Evolutionary conservation across 1,139 yeast species (phyloP), one percentile per base, ranked within the genome.

Genomic region (Pichia norvegensis): DNA sequence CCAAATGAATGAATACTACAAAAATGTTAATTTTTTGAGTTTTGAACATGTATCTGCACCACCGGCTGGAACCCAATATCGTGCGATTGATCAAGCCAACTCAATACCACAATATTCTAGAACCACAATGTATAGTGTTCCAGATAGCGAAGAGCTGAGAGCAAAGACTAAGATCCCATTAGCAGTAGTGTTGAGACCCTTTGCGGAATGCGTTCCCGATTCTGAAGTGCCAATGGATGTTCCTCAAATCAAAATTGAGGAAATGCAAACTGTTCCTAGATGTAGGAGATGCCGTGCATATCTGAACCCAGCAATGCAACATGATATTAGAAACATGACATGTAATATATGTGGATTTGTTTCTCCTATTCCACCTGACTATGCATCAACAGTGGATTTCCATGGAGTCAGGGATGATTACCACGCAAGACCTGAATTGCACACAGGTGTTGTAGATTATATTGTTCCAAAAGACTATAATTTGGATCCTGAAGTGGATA

Each of bases 231-330:
- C 68, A 48, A 75, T 70, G 8, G 72, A 76, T 0, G 75, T 88
- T 3, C 95, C 95, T 0, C 73, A 73, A 7, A 81, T 82, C 6
- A 92, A 85, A 55, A 76, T 83, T 66, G 61, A 74, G 4, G 59
- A 62, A 4, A 62, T 69, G 36, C 72, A 71, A 2, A 86, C 88
- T 0, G 96, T 96, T 1, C 81, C 95, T 33, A 76, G 99, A 57
- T 92, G 98, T 66, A 76, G 79, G 54, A 80, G 98, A 49, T 92
- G 99, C 66, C 76, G 97, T 49, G 76, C 95, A 1, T 92, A 88
- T 63, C 73, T 88, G 54, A 92, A 92, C 61, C 95, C 97, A 2
- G 77, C 81, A 17, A 84, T 85, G 81, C 81, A 79, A 55, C 78
- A 81, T 39, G 43, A 35, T 33, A 36, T 35, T 22, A 42, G 39